Evolutionary conservation across 129 eudicot species (phyloP).

Genomic region (Ambrosia trifida): DNA sequence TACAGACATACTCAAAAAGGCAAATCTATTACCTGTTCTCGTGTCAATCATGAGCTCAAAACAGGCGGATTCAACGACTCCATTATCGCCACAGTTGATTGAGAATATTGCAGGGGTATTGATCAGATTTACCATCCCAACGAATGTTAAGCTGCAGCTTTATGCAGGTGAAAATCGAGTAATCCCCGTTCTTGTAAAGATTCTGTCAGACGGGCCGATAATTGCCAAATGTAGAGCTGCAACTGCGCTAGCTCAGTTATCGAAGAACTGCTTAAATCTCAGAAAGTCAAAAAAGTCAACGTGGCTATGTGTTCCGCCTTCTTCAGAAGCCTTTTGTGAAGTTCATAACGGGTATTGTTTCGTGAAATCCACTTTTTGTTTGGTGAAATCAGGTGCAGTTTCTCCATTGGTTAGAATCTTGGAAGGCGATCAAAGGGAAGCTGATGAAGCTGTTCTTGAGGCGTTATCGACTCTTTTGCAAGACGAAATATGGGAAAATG

Average conservation of each 20-base stretch:
- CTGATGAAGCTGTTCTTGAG: conserved; percentile 70
- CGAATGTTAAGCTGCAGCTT: conserved; percentile 58
- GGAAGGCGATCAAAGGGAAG: conserved; percentile 59
- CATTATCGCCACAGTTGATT: conserved; percentile 30
- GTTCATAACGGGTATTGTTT: conserved; percentile 69
- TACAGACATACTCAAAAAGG: conserved; percentile 62
- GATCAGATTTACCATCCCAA: conserved; percentile 64
- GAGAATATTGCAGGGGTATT: conserved; percentile 70
- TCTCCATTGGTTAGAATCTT: conserved; percentile 51
- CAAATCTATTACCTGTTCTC: conserved; percentile 60
- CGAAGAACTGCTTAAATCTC: conserved; percentile 49
- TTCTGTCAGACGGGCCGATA: conserved; percentile 50
- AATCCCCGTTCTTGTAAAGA: conserved; percentile 60
- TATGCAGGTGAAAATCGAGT: conserved; percentile 64
- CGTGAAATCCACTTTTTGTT: conserved; percentile 60
- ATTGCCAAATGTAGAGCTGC: conserved; percentile 66
- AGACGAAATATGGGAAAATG: conserved; percentile 79
- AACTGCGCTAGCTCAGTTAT: conserved; percentile 66
- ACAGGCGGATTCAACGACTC: conserved; percentile 24
- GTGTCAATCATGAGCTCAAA: conserved; percentile 49
- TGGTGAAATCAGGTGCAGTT: conserved; percentile 70
- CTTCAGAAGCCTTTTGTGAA: conserved; percentile 53
- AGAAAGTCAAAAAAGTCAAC: conserved; percentile 46
- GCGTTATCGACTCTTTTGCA: conserved; percentile 65
- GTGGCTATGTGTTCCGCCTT: conserved; percentile 69